Evolutionary conservation across 1,284 basidiomycete genomes (phyloP).

Genomic region (Sporisorium scitamineum): DNA sequence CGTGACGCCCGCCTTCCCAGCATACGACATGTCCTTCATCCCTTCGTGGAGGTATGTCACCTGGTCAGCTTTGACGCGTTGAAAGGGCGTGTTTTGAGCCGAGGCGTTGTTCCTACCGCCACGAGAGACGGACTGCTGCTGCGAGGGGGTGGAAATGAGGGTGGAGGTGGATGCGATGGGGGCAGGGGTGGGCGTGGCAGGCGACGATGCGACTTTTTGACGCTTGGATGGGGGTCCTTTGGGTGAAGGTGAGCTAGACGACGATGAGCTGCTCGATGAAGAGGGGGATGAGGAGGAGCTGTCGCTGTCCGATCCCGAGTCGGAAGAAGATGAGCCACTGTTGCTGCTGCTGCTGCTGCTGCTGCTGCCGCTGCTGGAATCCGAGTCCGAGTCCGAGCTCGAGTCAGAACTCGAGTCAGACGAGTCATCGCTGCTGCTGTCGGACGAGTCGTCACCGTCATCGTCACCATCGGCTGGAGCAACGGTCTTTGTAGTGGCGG

Average conservation of each 20-base stretch:
- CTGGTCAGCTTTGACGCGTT: slow-evolving; percentile 81
- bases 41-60: slow-evolving; percentile 75
- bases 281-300: slow-evolving; percentile 13
- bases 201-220: slow-evolving; percentile 17
- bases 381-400: slow-evolving; percentile 15
- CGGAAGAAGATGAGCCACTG: slow-evolving; percentile 27
- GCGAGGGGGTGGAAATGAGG: slow-evolving; percentile 18
- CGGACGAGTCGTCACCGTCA: slow-evolving; percentile 21
- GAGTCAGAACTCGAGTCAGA: slow-evolving; percentile 16
- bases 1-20: slow-evolving; percentile 75
- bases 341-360: slow-evolving; percentile 9
- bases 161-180: slow-evolving; percentile 11
- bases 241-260: slow-evolving; percentile 23
- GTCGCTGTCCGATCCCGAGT: slow-evolving; percentile 11
- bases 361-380: slow-evolving; percentile 9
- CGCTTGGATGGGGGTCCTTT: slow-evolving; percentile 44
- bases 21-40: slow-evolving; percentile 84
- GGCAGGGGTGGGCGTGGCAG: slow-evolving; percentile 15
- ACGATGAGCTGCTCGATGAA: slow-evolving; percentile 16
- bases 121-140: background rate
- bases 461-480: slow-evolving; percentile 1
- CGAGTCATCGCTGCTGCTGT: too few species aligned
- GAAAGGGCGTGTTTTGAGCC: slow-evolving; percentile 74
- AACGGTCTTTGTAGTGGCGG: background rate
- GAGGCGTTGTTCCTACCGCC: background rate